Evolutionary conservation across 306 rosid genomes (phyloP).

Genomic region (Cucumis sativus): Cucumber_9930_V3 NC_026658.2:4464001-4464500

Average conservation of each 20-base stretch:
- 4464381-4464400: background rate
- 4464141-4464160: background rate
- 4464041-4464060: background rate
- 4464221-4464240: background rate
- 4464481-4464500: background rate
- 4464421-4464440: background rate
- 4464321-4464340: background rate
- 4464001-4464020: background rate
- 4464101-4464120: background rate
- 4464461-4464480: background rate
- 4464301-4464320: background rate
- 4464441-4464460: conserved; percentile 2
- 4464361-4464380: background rate
- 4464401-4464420: conserved; percentile 2
- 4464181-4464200: background rate
- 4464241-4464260: background rate
- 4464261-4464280: background rate
- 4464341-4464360: conserved; percentile 2
- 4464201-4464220: background rate
- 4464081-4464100: background rate
- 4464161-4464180: background rate
- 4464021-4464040: background rate
- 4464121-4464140: background rate
- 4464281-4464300: background rate
- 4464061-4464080: background rate